Percentiles rank a stretch among this genome's conserved stretches.
These are phyloP conservation scores for Coniochaeta sp. DNA, from an alignment of 2,329 filamentous ascomycete genomes.

Conservation along the genomic window DNA sequence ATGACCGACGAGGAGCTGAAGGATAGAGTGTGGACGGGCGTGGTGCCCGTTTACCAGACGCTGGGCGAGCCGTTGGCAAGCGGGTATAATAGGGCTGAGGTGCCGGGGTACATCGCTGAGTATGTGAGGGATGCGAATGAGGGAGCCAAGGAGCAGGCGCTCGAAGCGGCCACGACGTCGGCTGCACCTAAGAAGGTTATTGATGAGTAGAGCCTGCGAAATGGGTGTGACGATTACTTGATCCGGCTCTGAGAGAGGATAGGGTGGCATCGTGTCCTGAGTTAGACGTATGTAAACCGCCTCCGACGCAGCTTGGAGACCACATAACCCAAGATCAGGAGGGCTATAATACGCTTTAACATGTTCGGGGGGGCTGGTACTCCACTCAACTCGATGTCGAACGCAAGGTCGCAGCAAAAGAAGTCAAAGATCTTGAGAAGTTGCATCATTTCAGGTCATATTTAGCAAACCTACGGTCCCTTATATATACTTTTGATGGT, in stretches of 20 bases:
- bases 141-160: constrained; percentile 12
- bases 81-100: constrained; percentile 47
- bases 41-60: constrained; percentile 53
- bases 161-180: constrained; percentile 12
- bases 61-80: constrained; percentile 57
- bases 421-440: background rate
- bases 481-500: background rate
- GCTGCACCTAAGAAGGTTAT: constrained; percentile 6
- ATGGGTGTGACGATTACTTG: background rate
- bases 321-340: background rate
- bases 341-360: background rate
- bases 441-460: background rate
- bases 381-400: background rate
- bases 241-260: too few relatives aligned
- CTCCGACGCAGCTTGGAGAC: background rate
- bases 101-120: constrained; percentile 54
- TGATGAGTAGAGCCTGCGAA: background rate
- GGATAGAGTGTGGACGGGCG: constrained; percentile 45
- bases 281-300: background rate
- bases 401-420: background rate
- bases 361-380: background rate
- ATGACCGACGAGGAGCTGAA: constrained; percentile 32
- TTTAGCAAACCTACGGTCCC: background rate
- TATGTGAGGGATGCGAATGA: constrained; percentile 30
- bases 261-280: too few relatives aligned